Evolutionary conservation across 1,139 yeast species (phyloP), one percentile per base, ranked within the genome.

Genomic region (Candida sp.): DNA sequence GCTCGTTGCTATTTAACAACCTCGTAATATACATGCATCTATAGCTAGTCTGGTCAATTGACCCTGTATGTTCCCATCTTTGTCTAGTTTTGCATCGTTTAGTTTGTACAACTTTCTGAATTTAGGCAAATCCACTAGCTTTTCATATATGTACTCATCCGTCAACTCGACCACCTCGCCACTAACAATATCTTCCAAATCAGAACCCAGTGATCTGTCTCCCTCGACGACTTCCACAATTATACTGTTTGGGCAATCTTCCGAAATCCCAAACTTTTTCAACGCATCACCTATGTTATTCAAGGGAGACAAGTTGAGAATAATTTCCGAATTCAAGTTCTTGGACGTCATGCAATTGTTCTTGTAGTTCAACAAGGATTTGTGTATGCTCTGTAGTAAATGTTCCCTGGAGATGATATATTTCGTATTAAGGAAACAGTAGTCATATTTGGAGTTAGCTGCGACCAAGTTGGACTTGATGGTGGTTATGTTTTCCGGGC

Each of bases 201-300:
- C 27, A 22, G 26, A 31, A 17, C 46, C 49, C 8, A 12, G 27
- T 28, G 42, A 31, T 6, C 54, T 54, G 1, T 48, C 52, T 9
- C 51, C 57, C 4, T 50, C 42, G n/a, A 63, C 27, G 3, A 75
- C 65, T 51, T 72, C 73, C n/a, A 77, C 58, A 9, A 67, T 72
- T 3, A 77, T 61, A 9, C 73, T 55, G 46, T 65, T 66, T 8
- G 59, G 54, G 42, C 70, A 62, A 17, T 59, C 55, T n/a, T 65
- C 65, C 58, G 72, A 77, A 17, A 77, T 68, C 0, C 81, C 81
- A 59, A 77, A 77, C 50, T 72, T 58, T 49, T 66, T 70, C 54
- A 77, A 64, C 1, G 81, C 79, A 51, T 77, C 81, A 65, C 69
- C 66, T 44, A 77, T 73, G 53, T 75, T 77, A 62, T 76, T 77